Base-by-base conservation (phyloP, 2,329 filamentous ascomycete species). In the Aspergillus intermedius region DNA sequence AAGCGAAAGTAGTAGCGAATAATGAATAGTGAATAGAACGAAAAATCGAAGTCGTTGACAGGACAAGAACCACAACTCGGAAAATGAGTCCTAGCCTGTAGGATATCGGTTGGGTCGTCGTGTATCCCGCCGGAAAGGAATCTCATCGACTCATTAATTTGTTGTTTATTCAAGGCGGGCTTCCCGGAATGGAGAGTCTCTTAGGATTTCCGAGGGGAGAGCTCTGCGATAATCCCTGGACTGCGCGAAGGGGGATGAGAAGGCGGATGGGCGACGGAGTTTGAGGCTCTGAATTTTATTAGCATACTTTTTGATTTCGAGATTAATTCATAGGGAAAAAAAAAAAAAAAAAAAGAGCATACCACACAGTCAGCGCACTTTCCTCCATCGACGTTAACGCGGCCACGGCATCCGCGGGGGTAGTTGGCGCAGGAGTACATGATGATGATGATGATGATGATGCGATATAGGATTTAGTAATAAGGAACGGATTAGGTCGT, bases 341-440 rank as follows among this genome's bases (percentile, higher is more conserved):
- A 13, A 70, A 19, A 19, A 42, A 23, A 22, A 49, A 6, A 13
- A 70, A 12, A 12, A 10, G 5, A 12, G 10, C 72, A 52, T 68
- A 75, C 72, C 53, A 68, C 60, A 53, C 72, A 75, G 54, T 74
- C 71, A 32, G 63, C 53, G 57, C 72, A 75, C 57, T 71, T 74
- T 30, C 62, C 67, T 44, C 71, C 71, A 44, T 63, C 56, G 34
- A 62, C 60, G 54, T 74, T 74, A 51, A 66, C 70, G 49, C 72
- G 71, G 52, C 72, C 72, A 49, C 72, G 71, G 62, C 72, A 75
- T 42, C 72, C 72, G 45, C 72, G 71, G 48, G 71, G 69, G 49
- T 74, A 72, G 55, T 75, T 75, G 49, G 65, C 65, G 62, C 72
- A 75, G 25, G 72, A 75, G 63, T 67, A 74, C 72, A 75, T 75